Evolutionary conservation across 108 stramenopile genomes (phyloP).

Genomic region (Cylindrotheca fusiformis): DNA sequence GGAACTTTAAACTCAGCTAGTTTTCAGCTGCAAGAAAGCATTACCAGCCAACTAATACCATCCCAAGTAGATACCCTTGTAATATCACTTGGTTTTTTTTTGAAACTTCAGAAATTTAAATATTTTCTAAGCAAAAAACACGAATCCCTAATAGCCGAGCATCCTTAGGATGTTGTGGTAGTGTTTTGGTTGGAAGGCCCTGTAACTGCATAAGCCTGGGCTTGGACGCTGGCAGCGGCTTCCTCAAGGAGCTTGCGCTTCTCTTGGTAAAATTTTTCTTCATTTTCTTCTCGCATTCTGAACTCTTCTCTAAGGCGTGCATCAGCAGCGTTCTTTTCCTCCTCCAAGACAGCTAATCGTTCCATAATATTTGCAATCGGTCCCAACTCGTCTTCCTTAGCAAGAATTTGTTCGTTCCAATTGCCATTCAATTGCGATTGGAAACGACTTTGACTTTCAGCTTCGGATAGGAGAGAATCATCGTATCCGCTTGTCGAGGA

Average conservation of each 20-base stretch:
- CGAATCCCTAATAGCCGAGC: too few species aligned
- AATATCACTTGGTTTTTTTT: too few species aligned
- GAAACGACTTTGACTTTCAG: conserved; percentile 58
- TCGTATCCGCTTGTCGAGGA: conserved; percentile 2
- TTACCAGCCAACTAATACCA: too few species aligned
- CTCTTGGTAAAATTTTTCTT: conserved; percentile 72
- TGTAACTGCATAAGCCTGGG: conserved; percentile 3
- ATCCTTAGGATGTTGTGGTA: neutral
- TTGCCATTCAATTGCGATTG: conserved; percentile 62
- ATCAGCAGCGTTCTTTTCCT: conserved; percentile 76
- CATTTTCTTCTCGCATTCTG: conserved; percentile 56
- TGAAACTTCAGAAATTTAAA: too few species aligned
- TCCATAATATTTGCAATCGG: conserved; percentile 76
- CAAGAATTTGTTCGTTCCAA: conserved; percentile 81
- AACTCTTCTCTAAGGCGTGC: conserved; percentile 80
- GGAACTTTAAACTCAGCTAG: too few species aligned
- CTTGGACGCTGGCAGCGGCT: conserved; percentile 62
- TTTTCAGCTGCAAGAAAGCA: too few species aligned
- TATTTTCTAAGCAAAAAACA: too few species aligned
- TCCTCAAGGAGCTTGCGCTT: conserved; percentile 77
- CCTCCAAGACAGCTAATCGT: conserved; percentile 74
- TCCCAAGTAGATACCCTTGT: too few species aligned
- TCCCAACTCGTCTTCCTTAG: conserved; percentile 61
- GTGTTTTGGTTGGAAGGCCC: neutral
- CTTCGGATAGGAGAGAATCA: conserved; percentile 8